Base-by-base conservation (phyloP, 179 eudicot genomes). In the Silene vulgaris region DNA sequence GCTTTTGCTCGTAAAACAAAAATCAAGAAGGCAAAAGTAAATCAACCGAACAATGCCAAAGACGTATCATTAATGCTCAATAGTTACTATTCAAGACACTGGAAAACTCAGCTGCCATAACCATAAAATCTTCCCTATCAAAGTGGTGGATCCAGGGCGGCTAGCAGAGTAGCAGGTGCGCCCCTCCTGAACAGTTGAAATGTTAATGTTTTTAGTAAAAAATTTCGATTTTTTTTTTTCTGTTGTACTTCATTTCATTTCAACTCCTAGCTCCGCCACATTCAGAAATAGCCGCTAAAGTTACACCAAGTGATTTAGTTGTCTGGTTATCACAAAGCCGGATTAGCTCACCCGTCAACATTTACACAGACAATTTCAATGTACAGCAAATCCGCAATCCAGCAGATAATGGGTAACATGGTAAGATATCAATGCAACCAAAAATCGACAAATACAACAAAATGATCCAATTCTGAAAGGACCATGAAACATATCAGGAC, bases 401-500 rank as follows among this genome's bases (percentile, higher is more conserved):
- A 40, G 48, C 48, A 40, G 48, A 40, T 40, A 40, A 7, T 8
- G 0, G 11, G 40, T 35, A 52, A 52, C 17, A 13, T 52, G 59
- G 4, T 13, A 13, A 52, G n/a, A 59, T 6, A 59, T 12, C 13
- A 21, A 9, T 23, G 28, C 50, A 71, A 45, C 37, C 63, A 71
- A 60, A 64, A 62, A 77, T 66, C 50, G 43, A 35, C 14, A 17
- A 65, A 45, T 61, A 68, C 19, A 63, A 62, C 28, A 0, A 63
- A 26, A 63, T 54, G 4, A 28, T n/a, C 32, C 30, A 65, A 16
- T 71, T 77, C 45, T 3, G 54, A 17, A 28, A 72, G 28, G 37
- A 71, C 43, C 83, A 73, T 17, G 8, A 28, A 11, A 28, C 45
- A 70, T 54, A 64, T 26, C 28, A 32, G 23, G 61, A 76, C 75